These are phyloP conservation scores for Fusarium sp. DNA, from an alignment of 2,329 filamentous ascomycete species.

Conservation along the genomic window DNA sequence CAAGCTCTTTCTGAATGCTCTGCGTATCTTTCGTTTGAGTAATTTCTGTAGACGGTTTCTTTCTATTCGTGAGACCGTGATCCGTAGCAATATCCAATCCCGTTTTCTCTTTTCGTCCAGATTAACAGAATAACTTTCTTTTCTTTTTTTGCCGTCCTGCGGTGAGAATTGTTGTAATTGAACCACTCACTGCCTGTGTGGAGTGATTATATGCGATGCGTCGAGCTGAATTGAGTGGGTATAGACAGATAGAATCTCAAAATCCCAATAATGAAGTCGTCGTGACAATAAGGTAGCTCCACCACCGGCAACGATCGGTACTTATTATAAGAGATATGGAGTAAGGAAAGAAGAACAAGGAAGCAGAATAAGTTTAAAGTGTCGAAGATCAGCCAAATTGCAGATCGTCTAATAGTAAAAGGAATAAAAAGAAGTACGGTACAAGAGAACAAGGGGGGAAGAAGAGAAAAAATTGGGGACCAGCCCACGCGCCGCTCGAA, in stretches of 20 bases:
- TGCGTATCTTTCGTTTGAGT: constrained; percentile 6
- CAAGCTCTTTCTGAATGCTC: neutral
- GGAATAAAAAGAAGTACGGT: constrained; percentile 20
- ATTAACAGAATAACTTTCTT: neutral
- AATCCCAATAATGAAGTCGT: constrained; percentile 8
- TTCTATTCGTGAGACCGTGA: constrained; percentile 7
- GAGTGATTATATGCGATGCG: neutral
- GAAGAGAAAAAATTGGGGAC: constrained; percentile 32
- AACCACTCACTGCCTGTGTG: constrained; percentile 7
- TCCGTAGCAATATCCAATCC: neutral
- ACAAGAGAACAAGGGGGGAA: constrained; percentile 20
- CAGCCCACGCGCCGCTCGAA: constrained; percentile 41
- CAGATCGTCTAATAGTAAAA: constrained; percentile 21
- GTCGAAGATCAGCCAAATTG: constrained; percentile 25
- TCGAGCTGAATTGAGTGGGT: constrained; percentile 7
- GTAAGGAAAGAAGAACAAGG: neutral
- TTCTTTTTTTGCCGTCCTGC: constrained; percentile 28
- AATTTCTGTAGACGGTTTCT: neutral
- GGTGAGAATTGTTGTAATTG: constrained; percentile 22
- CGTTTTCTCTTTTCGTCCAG: neutral
- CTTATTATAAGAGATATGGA: constrained; percentile 18
- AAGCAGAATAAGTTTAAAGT: constrained; percentile 19
- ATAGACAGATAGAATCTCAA: constrained; percentile 15
- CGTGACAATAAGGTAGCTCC: constrained; percentile 3
- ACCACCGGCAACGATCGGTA: constrained; percentile 8